phyloP scores from a whole-genome alignment of 2,329 filamentous ascomycete genomes.

The Neofusicoccum cordaticola region DNA sequence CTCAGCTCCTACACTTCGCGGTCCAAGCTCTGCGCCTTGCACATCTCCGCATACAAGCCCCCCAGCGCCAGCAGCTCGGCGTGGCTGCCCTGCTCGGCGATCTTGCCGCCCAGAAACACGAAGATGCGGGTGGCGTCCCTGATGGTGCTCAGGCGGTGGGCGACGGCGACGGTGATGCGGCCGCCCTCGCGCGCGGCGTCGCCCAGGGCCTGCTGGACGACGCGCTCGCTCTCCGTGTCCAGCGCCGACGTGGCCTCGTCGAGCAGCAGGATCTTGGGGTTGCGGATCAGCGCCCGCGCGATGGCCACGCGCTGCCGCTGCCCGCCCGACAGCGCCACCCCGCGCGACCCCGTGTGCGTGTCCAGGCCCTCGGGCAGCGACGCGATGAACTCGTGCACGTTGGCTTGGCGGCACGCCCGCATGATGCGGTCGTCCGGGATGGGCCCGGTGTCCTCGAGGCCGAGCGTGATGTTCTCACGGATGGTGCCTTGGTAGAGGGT shows the following conservation, averaged over 20 bases:
- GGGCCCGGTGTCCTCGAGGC: slow-evolving; percentile 34
- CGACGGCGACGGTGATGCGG: slow-evolving; percentile 42
- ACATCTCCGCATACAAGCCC: slow-evolving; percentile 46
- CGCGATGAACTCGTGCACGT: slow-evolving; percentile 53
- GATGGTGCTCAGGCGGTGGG: slow-evolving; percentile 41
- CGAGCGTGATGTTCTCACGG: slow-evolving; percentile 48
- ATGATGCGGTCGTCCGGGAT: slow-evolving; percentile 42
- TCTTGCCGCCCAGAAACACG: slow-evolving; percentile 38
- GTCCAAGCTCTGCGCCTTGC: slow-evolving; percentile 42
- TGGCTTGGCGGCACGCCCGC: slow-evolving; percentile 50
- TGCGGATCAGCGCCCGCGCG: slow-evolving; percentile 53
- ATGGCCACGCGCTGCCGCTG: slow-evolving; percentile 58
- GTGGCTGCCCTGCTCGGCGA: slow-evolving; percentile 41
- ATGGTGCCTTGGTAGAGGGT: slow-evolving; percentile 46
- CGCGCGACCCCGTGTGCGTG: slow-evolving; percentile 51
- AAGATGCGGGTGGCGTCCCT: slow-evolving; percentile 40
- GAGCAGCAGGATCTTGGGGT: slow-evolving; percentile 53
- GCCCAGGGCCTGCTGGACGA: slow-evolving; percentile 68
- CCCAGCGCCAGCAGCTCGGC: slow-evolving; percentile 36
- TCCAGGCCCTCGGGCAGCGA: slow-evolving; percentile 52
- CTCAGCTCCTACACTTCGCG: slow-evolving; percentile 16
- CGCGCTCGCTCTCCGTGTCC: slow-evolving; percentile 64
- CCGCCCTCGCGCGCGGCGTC: slow-evolving; percentile 36
- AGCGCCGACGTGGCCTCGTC: slow-evolving; percentile 61
- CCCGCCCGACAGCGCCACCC: slow-evolving; percentile 51